phyloP scores from a whole-genome alignment of 148 eudicot species.

The Arctostaphylos glauca region DNA sequence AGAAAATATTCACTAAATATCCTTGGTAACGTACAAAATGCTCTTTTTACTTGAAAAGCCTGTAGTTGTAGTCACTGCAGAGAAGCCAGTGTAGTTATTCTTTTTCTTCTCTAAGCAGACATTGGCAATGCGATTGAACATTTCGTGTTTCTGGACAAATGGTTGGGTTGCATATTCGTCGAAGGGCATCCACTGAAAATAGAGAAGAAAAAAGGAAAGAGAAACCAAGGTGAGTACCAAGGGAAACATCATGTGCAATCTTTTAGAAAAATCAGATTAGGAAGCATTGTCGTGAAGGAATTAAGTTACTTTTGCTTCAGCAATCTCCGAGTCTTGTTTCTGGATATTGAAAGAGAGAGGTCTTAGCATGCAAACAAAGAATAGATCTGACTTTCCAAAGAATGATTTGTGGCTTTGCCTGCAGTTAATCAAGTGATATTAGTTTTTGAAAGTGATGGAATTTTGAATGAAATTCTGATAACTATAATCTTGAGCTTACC shows the following conservation, averaged over 20 bases:
- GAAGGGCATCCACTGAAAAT: constrained; percentile 5
- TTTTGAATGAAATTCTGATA: not conserved
- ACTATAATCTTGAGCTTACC: constrained; percentile 30
- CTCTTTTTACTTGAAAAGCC: not conserved
- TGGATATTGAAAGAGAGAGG: constrained; percentile 54
- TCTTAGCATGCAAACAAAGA: constrained; percentile 57
- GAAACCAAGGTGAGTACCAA: not conserved
- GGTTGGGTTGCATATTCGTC: constrained; percentile 2
- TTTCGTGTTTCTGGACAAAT: not conserved
- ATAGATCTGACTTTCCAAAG: constrained; percentile 68
- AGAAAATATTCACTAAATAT: no score
- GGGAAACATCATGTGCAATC: not conserved
- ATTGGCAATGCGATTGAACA: not conserved
- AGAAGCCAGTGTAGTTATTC: not conserved
- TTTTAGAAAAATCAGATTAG: not conserved
- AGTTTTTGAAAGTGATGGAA: not conserved
- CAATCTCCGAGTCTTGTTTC: constrained; percentile 58
- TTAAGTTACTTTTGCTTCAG: constrained; percentile 57
- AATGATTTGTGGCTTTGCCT: constrained; percentile 69
- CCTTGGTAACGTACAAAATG: not conserved
- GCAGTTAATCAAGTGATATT: constrained; percentile 4
- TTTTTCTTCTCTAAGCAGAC: not conserved
- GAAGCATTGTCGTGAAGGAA: not conserved
- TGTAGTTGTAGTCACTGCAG: not conserved
- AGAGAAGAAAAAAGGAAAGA: not conserved